These are phyloP conservation scores for Westerdykella aurantiaca DNA, from an alignment of 2,329 filamentous ascomycete genomes.

Conservation along the genomic window DNA sequence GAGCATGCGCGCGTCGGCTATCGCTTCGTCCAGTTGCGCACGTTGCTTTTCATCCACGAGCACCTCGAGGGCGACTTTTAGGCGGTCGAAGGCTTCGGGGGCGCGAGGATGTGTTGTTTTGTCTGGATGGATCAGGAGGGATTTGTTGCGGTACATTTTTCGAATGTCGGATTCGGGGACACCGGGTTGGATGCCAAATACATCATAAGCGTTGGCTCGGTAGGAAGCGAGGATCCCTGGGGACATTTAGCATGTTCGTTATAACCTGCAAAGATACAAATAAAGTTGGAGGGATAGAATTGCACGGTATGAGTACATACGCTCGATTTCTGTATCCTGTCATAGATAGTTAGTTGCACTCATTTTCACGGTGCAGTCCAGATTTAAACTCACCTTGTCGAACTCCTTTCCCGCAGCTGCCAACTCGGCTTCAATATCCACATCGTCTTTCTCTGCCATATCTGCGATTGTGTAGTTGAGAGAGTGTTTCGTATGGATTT, in stretches of 20 bases:
- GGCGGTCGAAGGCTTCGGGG: constrained; percentile 90
- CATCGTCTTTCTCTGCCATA: constrained; percentile 60
- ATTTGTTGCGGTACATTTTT: constrained; percentile 88
- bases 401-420: constrained; percentile 85
- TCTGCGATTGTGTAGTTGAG: constrained; percentile 4
- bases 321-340: constrained; percentile 90
- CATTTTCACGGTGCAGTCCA: background rate
- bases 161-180: constrained; percentile 97
- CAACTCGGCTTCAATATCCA: constrained; percentile 60
- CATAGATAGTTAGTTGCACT: constrained; percentile 7
- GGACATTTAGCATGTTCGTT: constrained; percentile 1
- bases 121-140: constrained; percentile 97
- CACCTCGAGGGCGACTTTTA: constrained; percentile 89
- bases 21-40: constrained; percentile 80
- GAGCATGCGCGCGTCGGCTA: constrained; percentile 91
- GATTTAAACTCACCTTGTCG: constrained; percentile 61
- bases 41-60: constrained; percentile 94
- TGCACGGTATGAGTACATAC: constrained; percentile 33
- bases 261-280: background rate
- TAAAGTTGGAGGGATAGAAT: background rate
- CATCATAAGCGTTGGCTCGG: constrained; percentile 77
- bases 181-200: constrained; percentile 91
- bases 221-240: constrained; percentile 76
- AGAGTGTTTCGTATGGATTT: too few species aligned
- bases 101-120: constrained; percentile 89